Base-by-base conservation (phyloP, 805 yeast genomes). In the Hagleromyces aurorensis region DNA sequence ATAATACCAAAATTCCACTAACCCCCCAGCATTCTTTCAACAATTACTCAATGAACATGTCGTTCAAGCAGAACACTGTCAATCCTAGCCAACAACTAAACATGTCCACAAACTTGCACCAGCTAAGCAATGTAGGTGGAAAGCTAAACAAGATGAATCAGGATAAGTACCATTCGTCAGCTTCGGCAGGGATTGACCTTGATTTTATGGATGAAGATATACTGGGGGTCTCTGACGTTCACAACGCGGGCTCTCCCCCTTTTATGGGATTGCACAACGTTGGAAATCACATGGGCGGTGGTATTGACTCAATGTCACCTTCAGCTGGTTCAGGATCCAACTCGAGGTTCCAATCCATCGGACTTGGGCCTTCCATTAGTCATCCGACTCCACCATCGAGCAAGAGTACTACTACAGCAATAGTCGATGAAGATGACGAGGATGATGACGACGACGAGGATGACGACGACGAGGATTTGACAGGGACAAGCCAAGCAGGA, bases 371-470 rank as follows among this genome's bases (percentile, higher is more conserved):
- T n/a, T 27, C 30, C 11, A 27, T 31, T 4, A 34, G 30, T 23
- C 40, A 43, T 19, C 48, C 46, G 19, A 36, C 41, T 4, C 34
- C 41, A n/a, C 32, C 40, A 6, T 29, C 33, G 8, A 20, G n/a
- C n/a, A n/a, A n/a, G n/a, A n/a, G 35, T 12, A 32, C 32, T 20
- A 39, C 36, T 9, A 35, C 35, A 13, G 29, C 36, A 10, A 26
- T 34, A 17, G 27, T 30, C 12, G 54, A 42, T n/a, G 41, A 41
- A 9, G 49, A 44, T 5, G 47, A 41, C 22, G 46, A 39, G 6
- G 44, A 42, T 23, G 48, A 38, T 16, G 47, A 43, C 11, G 48
- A 40, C 7, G 49, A 43, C 16, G 49, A 45, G n/a, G 47, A 39
- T n/a, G 50, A 42, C 2, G 49, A 44, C 13, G 51, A 44, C 6